phyloP scores from a whole-genome alignment of 257 asterid species.

The Hygrophila difformis region DNA sequence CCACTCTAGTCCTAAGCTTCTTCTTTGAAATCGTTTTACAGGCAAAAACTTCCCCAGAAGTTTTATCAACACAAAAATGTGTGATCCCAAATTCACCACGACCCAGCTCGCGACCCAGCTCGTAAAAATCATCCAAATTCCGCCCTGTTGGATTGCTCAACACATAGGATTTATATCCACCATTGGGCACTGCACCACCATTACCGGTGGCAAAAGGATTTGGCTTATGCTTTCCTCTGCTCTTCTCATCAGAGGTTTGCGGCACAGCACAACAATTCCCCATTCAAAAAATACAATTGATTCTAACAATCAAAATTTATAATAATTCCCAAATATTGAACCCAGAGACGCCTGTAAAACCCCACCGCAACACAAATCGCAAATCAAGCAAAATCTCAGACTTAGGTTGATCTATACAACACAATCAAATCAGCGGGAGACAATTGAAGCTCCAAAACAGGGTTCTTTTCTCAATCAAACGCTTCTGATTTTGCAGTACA shows the following conservation, averaged over 20 bases:
- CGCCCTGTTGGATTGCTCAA: constrained; percentile 22
- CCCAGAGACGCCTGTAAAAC: too few species aligned
- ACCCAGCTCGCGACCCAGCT: constrained; percentile 26
- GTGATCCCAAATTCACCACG: constrained; percentile 30
- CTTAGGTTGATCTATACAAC: not conserved
- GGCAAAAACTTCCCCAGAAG: constrained; percentile 20
- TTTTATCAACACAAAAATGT: constrained; percentile 22
- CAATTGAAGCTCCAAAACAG: too few species aligned
- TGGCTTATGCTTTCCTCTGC: constrained; percentile 20
- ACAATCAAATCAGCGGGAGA: not conserved
- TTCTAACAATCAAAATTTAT: not conserved
- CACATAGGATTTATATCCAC: constrained; percentile 17
- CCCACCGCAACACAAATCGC: constrained; percentile 1
- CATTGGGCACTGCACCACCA: constrained; percentile 10
- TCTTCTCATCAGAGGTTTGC: constrained; percentile 32
- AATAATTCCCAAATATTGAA: too few species aligned
- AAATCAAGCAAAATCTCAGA: constrained; percentile 10
- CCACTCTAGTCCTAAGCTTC: constrained; percentile 28
- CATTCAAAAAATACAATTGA: constrained; percentile 25
- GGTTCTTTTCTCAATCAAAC: too few species aligned
- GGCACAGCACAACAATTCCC: constrained; percentile 59
- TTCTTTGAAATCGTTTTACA: constrained; percentile 27
- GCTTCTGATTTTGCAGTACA: too few species aligned
- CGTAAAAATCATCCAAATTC: constrained; percentile 19
- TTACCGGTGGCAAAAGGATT: constrained; percentile 17